phyloP scores from a whole-genome alignment of 2,329 filamentous ascomycete species.

The Xylaria digitata region DNA sequence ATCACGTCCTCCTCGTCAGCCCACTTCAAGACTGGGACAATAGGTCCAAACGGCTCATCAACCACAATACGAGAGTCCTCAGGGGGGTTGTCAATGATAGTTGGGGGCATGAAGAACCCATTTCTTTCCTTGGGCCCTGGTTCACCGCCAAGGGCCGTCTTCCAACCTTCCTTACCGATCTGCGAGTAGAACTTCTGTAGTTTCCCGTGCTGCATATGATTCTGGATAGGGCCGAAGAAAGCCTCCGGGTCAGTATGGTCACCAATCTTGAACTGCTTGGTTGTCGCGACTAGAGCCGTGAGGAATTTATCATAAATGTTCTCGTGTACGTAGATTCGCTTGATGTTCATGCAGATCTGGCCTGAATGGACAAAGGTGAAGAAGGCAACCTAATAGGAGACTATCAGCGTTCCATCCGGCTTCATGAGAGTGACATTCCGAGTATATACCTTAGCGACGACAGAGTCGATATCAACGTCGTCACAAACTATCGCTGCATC shows the following conservation, averaged over 20 bases:
- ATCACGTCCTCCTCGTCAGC: constrained; percentile 58
- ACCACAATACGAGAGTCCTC: constrained; percentile 41
- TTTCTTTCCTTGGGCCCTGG: not conserved
- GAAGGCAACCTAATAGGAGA: constrained; percentile 51
- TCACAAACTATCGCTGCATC: constrained; percentile 68
- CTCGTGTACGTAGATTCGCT: constrained; percentile 67
- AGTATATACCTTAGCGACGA: not conserved
- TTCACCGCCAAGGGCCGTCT: constrained; percentile 36
- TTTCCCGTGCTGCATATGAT: constrained; percentile 42
- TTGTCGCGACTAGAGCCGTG: constrained; percentile 54
- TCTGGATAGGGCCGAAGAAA: constrained; percentile 39
- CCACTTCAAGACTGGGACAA: constrained; percentile 57
- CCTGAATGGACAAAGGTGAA: constrained; percentile 57
- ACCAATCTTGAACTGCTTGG: constrained; percentile 30
- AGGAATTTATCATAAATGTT: constrained; percentile 59
- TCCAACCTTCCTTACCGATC: constrained; percentile 38
- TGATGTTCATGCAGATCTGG: constrained; percentile 63
- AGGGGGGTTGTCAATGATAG: constrained; percentile 43
- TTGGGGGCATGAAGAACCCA: constrained; percentile 40
- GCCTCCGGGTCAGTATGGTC: not conserved
- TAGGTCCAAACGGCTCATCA: constrained; percentile 50
- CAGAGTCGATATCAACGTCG: constrained; percentile 60
- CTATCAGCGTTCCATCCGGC: not conserved
- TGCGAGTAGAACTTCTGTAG: constrained; percentile 42
- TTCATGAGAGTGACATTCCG: too few relatives aligned